phyloP scores from a whole-genome alignment of 2,329 filamentous ascomycete genomes.

The Colletotrichum plurivorum region DNA sequence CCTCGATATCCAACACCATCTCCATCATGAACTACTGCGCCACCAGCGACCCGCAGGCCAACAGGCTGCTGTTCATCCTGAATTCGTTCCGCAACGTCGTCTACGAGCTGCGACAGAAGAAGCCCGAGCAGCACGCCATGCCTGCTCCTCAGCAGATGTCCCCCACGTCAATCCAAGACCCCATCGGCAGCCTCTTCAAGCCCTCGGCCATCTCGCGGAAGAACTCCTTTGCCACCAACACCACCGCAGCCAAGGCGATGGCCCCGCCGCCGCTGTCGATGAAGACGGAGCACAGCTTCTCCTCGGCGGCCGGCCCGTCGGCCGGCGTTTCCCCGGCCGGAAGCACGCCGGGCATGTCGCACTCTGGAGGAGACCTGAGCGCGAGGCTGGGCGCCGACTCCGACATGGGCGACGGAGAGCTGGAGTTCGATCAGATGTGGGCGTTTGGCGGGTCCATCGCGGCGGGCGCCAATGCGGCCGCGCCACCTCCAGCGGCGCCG shows the following conservation, averaged over 20 bases:
- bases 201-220: slow-evolving; percentile 34
- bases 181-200: slow-evolving; percentile 48
- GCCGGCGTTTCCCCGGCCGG: slow-evolving; percentile 38
- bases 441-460: slow-evolving; percentile 37
- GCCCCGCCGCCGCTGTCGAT: slow-evolving; percentile 34
- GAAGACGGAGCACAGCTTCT: slow-evolving; percentile 35
- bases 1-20: slow-evolving; percentile 60
- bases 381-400: slow-evolving; percentile 34
- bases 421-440: slow-evolving; percentile 56
- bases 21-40: slow-evolving; percentile 64
- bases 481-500: slow-evolving; percentile 4
- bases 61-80: slow-evolving; percentile 64
- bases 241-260: slow-evolving; percentile 25
- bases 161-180: slow-evolving; percentile 42
- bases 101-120: slow-evolving; percentile 35
- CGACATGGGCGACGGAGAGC: slow-evolving; percentile 50
- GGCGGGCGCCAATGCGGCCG: neutral
- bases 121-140: slow-evolving; percentile 42
- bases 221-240: slow-evolving; percentile 29
- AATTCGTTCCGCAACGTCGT: slow-evolving; percentile 62
- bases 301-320: slow-evolving; percentile 20
- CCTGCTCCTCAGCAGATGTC: slow-evolving; percentile 41
- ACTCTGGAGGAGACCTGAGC: slow-evolving; percentile 31
- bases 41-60: slow-evolving; percentile 62
- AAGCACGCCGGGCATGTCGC: slow-evolving; percentile 39